Evolutionary conservation across 2,329 filamentous ascomycete genomes (phyloP), one percentile per base, ranked within the genome.

Genomic region (Xylaria sp.): DNA sequence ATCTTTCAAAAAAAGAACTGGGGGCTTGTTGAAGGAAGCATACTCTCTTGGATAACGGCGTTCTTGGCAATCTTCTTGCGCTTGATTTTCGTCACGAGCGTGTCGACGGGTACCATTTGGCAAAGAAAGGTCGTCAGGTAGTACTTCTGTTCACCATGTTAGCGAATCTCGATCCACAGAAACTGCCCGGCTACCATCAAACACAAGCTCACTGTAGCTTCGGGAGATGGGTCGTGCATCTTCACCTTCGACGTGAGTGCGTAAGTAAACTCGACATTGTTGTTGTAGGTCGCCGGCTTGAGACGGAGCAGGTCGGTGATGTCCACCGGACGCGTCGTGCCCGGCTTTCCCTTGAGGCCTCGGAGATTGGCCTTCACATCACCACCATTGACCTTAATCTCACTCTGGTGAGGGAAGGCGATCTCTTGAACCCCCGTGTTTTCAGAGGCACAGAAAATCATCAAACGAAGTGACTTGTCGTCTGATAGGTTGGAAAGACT

Each of bases 271-370:
- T 89, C 84, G 62, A 99, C 78, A 54, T 80, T 85, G 71, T 97
- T 97, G 57, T 78, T 77, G 70, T 93, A 95, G 49, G 81, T 80
- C 16, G 80, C 70, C 9, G 86, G 83, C 64, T 84, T 86, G 35
- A 90, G 83, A 16, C 88, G 85, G 51, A 97, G 78, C 61, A 85
- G 82, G 65, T 83, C 79, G 6, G 94, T 99, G 63, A 99, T 89
- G 75, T 99, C 94, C 52, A 91, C 92, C 6, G 94, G 94, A 69
- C 91, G 87, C 47, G 94, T 99, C 50, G 94, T 95, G 19, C 94
- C 94, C 5, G 93, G 91, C 73, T 94, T 96, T 73, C 96, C 97
- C 76, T 99, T 99, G 63, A 99, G 76, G 3, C 94, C 94, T 66
- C 94, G 89, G 66, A 96, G 81, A 72, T 97, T 99, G n/a, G 89